Evolutionary conservation across 2,329 filamentous ascomycete species (phyloP).

Genomic region (Sporothrix mexicana): DNA sequence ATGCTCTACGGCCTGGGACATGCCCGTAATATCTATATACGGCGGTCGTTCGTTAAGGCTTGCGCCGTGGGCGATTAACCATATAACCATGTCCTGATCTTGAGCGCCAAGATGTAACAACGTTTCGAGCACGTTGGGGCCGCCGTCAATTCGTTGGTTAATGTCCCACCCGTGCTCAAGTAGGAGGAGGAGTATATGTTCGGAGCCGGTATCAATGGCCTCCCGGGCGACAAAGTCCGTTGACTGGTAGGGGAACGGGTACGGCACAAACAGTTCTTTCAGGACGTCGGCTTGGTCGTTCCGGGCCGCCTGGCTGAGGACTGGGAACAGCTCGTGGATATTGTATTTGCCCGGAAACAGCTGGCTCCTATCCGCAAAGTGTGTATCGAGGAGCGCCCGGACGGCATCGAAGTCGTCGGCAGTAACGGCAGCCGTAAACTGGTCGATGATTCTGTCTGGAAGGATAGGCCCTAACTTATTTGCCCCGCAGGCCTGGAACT

Average conservation of each 20-base stretch:
- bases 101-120: not conserved
- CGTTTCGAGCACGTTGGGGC: slow-evolving; percentile 21
- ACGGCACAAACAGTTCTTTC: slow-evolving; percentile 16
- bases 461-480: not conserved
- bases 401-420: slow-evolving; percentile 24
- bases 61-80: slow-evolving; percentile 27
- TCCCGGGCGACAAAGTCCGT: slow-evolving; percentile 23
- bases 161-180: slow-evolving; percentile 27
- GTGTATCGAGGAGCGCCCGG: slow-evolving; percentile 19
- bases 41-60: slow-evolving; percentile 19
- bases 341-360: slow-evolving; percentile 19
- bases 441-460: slow-evolving; percentile 18
- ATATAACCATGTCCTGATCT: slow-evolving; percentile 23
- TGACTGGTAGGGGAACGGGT: slow-evolving; percentile 10
- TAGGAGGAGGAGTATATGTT: slow-evolving; percentile 27
- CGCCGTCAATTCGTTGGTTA: slow-evolving; percentile 12
- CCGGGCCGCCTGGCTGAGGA: slow-evolving; percentile 18
- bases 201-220: slow-evolving; percentile 25
- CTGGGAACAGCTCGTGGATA: slow-evolving; percentile 15
- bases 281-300: slow-evolving; percentile 9
- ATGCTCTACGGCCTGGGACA: slow-evolving; percentile 26
- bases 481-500: slow-evolving; percentile 10
- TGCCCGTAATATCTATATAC: slow-evolving; percentile 19
- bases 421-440: slow-evolving; percentile 22
- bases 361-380: slow-evolving; percentile 21